Conservation (phyloP, 108 stramenopile genomes). For the Mayamaea pseudoterrestris region DNA sequence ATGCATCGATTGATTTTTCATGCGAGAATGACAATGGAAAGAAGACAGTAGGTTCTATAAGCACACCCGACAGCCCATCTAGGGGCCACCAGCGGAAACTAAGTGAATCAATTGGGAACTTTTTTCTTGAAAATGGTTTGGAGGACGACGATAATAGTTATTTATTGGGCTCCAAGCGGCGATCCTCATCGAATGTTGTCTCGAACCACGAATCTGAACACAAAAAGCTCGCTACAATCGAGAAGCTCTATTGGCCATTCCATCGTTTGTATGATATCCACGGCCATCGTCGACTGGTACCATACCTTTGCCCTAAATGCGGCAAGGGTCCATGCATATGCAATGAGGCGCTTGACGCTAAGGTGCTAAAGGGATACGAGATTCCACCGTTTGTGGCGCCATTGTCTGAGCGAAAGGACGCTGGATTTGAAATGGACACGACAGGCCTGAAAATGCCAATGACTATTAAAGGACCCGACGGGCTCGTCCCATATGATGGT, state of each 20-base stretch:
- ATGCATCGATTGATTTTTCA: background rate
- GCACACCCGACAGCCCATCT: background rate
- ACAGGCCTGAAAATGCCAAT: conserved; percentile 38
- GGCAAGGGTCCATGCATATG: conserved; percentile 14
- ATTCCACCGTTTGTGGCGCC: conserved; percentile 48
- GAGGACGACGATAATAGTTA: conserved; percentile 80
- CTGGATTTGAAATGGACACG: conserved; percentile 80
- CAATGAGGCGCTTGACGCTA: conserved; percentile 9
- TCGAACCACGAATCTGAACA: conserved; percentile 28
- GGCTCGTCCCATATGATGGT: conserved; percentile 46
- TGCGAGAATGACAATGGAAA: background rate
- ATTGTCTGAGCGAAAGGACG: conserved; percentile 68
- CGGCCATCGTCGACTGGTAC: conserved; percentile 52
- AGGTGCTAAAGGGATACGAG: conserved; percentile 24
- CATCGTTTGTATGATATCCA: conserved; percentile 68
- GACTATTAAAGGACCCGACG: conserved; percentile 29
- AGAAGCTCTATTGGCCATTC: conserved; percentile 84
- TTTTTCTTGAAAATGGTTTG: conserved; percentile 14
- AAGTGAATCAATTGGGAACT: conserved; percentile 1
- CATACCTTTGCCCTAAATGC: conserved; percentile 17
- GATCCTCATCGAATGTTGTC: conserved; percentile 5
- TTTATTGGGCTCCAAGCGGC: conserved; percentile 36
- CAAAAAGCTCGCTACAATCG: conserved; percentile 58
- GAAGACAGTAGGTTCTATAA: too few relatives aligned
- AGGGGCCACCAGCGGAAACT: background rate